These are phyloP conservation scores for Ustilago crameri DNA, from an alignment of 1,284 basidiomycete genomes.

Conservation along the genomic window DNA sequence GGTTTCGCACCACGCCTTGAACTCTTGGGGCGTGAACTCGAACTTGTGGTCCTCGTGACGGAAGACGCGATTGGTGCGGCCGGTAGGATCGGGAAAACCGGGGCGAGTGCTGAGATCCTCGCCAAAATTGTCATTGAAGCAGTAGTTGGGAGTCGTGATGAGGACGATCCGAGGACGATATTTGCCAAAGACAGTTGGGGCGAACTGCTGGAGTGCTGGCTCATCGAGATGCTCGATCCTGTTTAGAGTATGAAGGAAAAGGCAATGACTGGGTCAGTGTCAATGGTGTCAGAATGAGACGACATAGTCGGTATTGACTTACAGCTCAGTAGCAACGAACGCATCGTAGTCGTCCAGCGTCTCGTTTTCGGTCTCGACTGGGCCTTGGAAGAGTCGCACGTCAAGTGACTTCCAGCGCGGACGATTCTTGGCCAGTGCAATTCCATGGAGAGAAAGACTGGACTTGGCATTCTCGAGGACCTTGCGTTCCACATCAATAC, in stretches of 20 bases:
- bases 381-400: slow-evolving; percentile 73
- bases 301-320: slow-evolving; percentile 64
- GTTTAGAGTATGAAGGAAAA: slow-evolving; percentile 8
- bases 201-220: slow-evolving; percentile 78
- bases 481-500: slow-evolving; percentile 52
- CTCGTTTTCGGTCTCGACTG: slow-evolving; percentile 79
- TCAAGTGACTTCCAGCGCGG: slow-evolving; percentile 52
- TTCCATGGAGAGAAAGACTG: slow-evolving; percentile 43
- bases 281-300: neutral
- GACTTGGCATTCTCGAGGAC: slow-evolving; percentile 49
- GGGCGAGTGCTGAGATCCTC: slow-evolving; percentile 51
- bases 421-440: slow-evolving; percentile 41
- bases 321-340: slow-evolving; percentile 88
- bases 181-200: slow-evolving; percentile 81
- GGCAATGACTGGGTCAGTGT: neutral
- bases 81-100: slow-evolving; percentile 80
- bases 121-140: slow-evolving; percentile 85
- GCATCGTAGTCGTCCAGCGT: slow-evolving; percentile 81
- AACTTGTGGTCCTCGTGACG: slow-evolving; percentile 89
- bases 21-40: slow-evolving; percentile 88
- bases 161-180: slow-evolving; percentile 84
- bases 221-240: slow-evolving; percentile 89
- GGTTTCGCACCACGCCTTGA: slow-evolving; percentile 76
- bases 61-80: slow-evolving; percentile 74
- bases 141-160: slow-evolving; percentile 88